These are phyloP conservation scores for Citrus reticulata DNA, from an alignment of 345 rosid genomes.

Conservation along the genomic window DNA sequence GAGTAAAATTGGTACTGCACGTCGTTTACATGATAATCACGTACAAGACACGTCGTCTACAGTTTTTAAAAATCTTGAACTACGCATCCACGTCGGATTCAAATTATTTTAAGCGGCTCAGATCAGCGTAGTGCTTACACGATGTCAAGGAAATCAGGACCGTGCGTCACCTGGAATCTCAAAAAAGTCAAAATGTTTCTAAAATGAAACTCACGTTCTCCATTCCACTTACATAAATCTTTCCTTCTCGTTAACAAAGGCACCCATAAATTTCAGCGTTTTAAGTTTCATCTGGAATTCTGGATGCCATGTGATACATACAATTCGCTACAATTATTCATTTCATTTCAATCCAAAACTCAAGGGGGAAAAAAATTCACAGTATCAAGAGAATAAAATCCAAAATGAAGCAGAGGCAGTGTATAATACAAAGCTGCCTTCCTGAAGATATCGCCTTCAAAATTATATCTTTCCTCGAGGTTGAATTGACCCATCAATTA, in stretches of 20 bases:
- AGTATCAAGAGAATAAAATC: not conserved
- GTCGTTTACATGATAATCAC: too few relatives aligned
- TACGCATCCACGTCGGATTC: not conserved
- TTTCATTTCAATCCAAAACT: not conserved
- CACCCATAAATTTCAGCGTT: not conserved
- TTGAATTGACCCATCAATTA: not conserved
- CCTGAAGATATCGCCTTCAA: constrained; percentile 60
- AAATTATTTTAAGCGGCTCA: not conserved
- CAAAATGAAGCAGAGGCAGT: constrained; percentile 23
- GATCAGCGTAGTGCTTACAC: not conserved
- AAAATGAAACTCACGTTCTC: not conserved
- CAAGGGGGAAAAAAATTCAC: not conserved
- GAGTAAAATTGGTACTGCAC: too few relatives aligned
- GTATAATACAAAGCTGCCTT: constrained; percentile 25
- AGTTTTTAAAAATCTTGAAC: too few relatives aligned
- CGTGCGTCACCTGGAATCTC: not conserved
- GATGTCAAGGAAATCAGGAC: not conserved
- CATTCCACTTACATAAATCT: not conserved
- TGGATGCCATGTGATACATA: not conserved
- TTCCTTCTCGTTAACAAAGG: not conserved
- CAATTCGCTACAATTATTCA: not conserved
- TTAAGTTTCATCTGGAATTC: not conserved
- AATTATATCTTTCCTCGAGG: constrained; percentile 62
- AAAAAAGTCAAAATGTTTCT: not conserved
- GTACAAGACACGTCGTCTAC: not conserved